Conservation (phyloP, 73 alveolate genomes). For the Symbiodinium natans region DNA sequence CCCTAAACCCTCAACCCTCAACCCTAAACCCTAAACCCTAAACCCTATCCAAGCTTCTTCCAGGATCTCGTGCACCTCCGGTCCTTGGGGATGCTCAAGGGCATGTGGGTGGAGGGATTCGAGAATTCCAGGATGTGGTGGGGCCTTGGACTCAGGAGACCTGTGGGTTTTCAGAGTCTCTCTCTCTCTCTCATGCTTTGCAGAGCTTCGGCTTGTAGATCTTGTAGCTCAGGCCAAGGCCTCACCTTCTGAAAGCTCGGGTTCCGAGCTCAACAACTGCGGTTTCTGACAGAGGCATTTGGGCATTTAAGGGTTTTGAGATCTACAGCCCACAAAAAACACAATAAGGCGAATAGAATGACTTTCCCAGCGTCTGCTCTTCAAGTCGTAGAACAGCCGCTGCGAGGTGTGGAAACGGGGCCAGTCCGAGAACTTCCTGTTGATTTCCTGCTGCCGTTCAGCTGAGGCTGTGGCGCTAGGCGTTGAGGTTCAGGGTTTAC, state of each 20-base stretch:
- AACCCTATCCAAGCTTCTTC: background rate
- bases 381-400: constrained; percentile 50
- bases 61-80: background rate
- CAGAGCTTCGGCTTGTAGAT: too few species aligned
- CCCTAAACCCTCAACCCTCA: too few species aligned
- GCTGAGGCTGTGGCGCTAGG: background rate
- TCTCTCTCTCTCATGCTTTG: too few species aligned
- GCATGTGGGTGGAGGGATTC: background rate
- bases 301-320: too few species aligned
- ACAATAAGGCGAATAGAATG: background rate
- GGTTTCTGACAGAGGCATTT: too few species aligned
- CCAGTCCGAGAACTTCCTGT: constrained; percentile 18
- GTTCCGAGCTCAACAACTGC: too few species aligned
- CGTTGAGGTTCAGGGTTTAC: background rate
- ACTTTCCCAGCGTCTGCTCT: background rate
- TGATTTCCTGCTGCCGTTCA: background rate
- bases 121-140: too few species aligned
- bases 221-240: too few species aligned
- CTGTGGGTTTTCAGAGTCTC: too few species aligned
- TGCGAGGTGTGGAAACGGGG: constrained; percentile 14
- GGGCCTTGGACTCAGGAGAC: too few species aligned
- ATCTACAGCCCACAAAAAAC: background rate
- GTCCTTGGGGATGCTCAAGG: background rate
- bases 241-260: too few species aligned
- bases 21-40: too few species aligned